phyloP scores from a whole-genome alignment of 2,329 filamentous ascomycete species.

The Albifimbria verrucaria region DNA sequence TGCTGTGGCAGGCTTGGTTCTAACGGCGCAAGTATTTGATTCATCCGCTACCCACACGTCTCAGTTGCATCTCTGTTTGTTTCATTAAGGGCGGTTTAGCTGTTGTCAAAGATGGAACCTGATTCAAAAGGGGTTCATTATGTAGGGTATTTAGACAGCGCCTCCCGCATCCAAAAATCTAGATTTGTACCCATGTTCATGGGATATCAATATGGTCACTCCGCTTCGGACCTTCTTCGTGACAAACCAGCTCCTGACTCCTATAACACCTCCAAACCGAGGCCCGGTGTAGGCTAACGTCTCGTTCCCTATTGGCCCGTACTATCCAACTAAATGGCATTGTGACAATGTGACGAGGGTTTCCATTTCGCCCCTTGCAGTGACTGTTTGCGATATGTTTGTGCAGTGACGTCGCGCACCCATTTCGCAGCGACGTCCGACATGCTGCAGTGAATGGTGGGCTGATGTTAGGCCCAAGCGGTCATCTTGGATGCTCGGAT shows the following conservation, averaged over 20 bases:
- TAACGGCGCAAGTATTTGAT: slow-evolving; percentile 1
- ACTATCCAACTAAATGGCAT: too few species aligned
- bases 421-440: too few species aligned
- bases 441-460: too few species aligned
- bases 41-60: neutral
- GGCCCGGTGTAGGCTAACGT: too few species aligned
- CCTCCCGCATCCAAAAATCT: slow-evolving; percentile 27
- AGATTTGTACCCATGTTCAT: slow-evolving; percentile 16
- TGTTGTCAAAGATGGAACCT: slow-evolving; percentile 20
- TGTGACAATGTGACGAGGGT: too few species aligned
- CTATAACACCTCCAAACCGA: neutral
- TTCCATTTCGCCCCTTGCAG: too few species aligned
- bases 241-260: neutral
- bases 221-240: neutral
- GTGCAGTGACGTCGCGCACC: too few species aligned
- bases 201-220: neutral
- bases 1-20: slow-evolving; percentile 5
- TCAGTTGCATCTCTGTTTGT: slow-evolving; percentile 15
- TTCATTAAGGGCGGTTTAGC: slow-evolving; percentile 20
- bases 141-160: slow-evolving; percentile 27
- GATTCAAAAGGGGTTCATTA: slow-evolving; percentile 5
- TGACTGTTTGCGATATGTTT: too few species aligned
- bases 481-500: too few species aligned
- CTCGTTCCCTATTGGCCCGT: too few species aligned
- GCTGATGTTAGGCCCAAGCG: too few species aligned